Conservation (phyloP, 257 asterid genomes). For the Solanum pimpinellifolium region DNA sequence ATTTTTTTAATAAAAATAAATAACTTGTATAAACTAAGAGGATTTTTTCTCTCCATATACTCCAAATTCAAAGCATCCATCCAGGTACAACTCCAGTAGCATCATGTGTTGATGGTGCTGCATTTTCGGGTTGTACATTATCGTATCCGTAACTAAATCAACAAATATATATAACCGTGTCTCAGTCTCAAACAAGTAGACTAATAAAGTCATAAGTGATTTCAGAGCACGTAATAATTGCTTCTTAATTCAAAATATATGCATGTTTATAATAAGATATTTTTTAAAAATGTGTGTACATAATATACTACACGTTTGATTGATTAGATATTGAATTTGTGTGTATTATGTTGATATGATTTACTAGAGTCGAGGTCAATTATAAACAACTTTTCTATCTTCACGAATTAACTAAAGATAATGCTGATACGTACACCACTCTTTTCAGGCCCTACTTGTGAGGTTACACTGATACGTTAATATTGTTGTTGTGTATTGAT, state of each 20-base stretch:
- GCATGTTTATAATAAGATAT: neutral
- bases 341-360: neutral
- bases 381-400: neutral
- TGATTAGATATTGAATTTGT: neutral
- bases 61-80: neutral
- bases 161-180: neutral
- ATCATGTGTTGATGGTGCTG: conserved; percentile 6
- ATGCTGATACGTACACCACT: neutral
- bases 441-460: neutral
- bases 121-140: conserved; percentile 7
- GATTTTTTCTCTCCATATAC: neutral
- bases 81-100: conserved; percentile 25
- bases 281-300: neutral
- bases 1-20: too few relatives aligned
- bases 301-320: neutral
- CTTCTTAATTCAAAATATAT: neutral
- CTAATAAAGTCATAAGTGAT: neutral
- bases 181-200: neutral
- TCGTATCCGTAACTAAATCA: conserved; percentile 1
- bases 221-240: neutral
- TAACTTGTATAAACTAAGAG: neutral
- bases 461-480: neutral
- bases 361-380: neutral
- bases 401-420: too few relatives aligned
- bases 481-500: neutral